Conservation (phyloP, 2,329 filamentous ascomycete species). For the Sporothrix inflata region DNA sequence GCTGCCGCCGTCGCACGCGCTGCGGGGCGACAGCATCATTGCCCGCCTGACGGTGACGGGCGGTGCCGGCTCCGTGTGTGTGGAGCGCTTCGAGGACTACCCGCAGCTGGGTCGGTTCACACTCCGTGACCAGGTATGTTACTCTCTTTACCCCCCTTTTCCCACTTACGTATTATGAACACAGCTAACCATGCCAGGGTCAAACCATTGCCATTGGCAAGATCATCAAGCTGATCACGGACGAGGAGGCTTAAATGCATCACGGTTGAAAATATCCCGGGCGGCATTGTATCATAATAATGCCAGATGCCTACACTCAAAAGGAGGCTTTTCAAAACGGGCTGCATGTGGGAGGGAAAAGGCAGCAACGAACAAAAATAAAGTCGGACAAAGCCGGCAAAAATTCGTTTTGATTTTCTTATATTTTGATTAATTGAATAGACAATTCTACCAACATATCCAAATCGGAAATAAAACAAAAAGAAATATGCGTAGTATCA, state of each 20-base stretch:
- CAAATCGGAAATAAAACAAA: background rate
- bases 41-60: constrained; percentile 86
- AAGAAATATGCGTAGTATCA: background rate
- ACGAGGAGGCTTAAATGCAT: constrained; percentile 35
- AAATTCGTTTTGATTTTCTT: background rate
- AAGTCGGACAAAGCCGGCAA: background rate
- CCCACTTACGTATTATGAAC: background rate
- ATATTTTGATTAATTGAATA: background rate
- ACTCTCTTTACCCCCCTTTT: background rate
- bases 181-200: constrained; percentile 59
- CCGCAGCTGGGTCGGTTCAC: constrained; percentile 92
- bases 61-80: constrained; percentile 82
- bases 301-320: background rate
- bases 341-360: background rate
- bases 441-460: background rate
- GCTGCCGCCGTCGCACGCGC: constrained; percentile 88
- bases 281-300: background rate
- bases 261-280: background rate
- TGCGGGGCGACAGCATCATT: constrained; percentile 80
- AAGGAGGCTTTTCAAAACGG: constrained; percentile 3
- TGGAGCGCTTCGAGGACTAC: constrained; percentile 95
- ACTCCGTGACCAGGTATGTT: constrained; percentile 77
- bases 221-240: constrained; percentile 80
- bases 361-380: background rate
- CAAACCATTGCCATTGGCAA: constrained; percentile 99